Percentiles rank a stretch among this genome's conserved stretches.
phyloP scores from a whole-genome alignment of 2,329 filamentous ascomycete genomes.

The Colletotrichum lupini region DNA sequence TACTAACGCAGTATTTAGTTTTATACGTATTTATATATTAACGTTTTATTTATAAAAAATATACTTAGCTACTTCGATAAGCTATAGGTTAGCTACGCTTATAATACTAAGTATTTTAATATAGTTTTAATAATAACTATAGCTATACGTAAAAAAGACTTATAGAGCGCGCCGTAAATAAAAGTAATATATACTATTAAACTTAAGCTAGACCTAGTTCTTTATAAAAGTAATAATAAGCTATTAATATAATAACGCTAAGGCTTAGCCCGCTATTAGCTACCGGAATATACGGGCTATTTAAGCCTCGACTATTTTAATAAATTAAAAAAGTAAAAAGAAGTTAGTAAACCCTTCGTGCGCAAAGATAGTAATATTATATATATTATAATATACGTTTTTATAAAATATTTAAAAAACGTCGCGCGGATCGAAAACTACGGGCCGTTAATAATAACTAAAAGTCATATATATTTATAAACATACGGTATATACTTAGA shows the following conservation, averaged over 20 bases:
- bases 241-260: neutral
- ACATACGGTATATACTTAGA: constrained; percentile 1
- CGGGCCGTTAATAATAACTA: neutral
- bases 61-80: neutral
- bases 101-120: neutral
- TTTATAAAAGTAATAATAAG: neutral
- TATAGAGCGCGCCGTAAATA: neutral
- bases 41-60: neutral
- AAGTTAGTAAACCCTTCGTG: neutral
- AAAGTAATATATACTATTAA: neutral
- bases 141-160: neutral
- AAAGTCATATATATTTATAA: too few relatives aligned
- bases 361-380: neutral
- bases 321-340: neutral
- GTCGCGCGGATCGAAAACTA: constrained; percentile 14
- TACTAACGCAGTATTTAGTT: neutral
- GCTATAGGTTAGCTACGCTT: neutral
- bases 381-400: neutral
- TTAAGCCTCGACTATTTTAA: constrained; percentile 2
- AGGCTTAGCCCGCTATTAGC: neutral
- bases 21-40: neutral
- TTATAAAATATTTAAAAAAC: constrained; percentile 23
- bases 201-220: neutral
- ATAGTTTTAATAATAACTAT: constrained; percentile 7
- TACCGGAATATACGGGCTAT: neutral